phyloP scores from a whole-genome alignment of 768 basidiomycete species.

The Suillus subalutaceus region DNA sequence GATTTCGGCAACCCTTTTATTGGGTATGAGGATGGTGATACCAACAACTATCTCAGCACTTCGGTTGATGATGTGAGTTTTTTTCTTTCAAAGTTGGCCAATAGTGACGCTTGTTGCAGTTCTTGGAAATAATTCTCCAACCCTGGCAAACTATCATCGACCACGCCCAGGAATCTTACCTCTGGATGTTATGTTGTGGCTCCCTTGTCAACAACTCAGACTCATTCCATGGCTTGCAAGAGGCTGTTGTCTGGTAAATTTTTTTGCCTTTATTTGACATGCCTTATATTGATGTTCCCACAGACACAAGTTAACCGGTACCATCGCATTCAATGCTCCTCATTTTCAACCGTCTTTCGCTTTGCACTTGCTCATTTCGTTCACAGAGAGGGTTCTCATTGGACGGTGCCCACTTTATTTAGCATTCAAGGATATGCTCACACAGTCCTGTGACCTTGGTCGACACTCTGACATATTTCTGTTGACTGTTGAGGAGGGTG shows the following conservation, averaged over 20 bases:
- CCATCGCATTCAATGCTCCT: neutral
- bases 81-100: neutral
- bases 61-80: slow-evolving; percentile 3
- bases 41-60: neutral
- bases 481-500: neutral
- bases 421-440: neutral
- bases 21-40: neutral
- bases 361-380: neutral
- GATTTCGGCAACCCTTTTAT: neutral
- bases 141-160: neutral
- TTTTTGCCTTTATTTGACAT: neutral
- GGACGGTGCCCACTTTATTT: neutral
- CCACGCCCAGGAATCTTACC: neutral
- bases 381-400: neutral
- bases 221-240: neutral
- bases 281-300: neutral
- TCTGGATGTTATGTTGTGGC: neutral
- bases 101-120: neutral
- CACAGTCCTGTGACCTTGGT: neutral
- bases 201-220: neutral
- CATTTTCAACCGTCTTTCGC: neutral
- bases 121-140: neutral
- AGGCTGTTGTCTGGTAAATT: neutral
- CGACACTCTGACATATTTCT: neutral
- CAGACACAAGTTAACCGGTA: neutral